phyloP scores from a whole-genome alignment of 2,329 filamentous ascomycete species.

The Ceratocystis albifundus region DNA sequence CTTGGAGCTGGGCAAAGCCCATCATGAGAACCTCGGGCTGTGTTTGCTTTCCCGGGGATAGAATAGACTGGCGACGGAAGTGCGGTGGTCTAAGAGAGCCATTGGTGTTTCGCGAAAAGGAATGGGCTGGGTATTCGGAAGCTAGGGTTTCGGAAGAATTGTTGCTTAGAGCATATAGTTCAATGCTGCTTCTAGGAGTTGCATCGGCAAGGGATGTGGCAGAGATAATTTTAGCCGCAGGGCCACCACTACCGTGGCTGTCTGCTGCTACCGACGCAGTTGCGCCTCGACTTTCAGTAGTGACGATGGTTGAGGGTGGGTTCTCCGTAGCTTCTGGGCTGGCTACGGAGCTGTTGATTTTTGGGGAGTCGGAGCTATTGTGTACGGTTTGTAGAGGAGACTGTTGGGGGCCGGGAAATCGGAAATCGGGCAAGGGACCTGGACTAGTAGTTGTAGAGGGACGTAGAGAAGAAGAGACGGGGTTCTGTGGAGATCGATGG shows the following conservation, averaged over 20 bases:
- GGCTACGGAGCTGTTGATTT: conserved; percentile 32
- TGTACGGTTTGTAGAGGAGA: conserved; percentile 33
- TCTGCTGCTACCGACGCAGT: conserved; percentile 36
- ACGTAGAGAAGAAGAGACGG: conserved; percentile 29
- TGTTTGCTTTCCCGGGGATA: conserved; percentile 32
- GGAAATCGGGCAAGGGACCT: conserved; percentile 44
- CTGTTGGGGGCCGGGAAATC: conserved; percentile 40
- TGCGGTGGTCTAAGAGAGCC: conserved; percentile 33
- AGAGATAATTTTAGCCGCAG: conserved; percentile 60
- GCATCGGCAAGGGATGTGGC: conserved; percentile 42
- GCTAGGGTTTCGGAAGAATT: conserved; percentile 86
- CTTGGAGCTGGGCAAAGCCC: conserved; percentile 91
- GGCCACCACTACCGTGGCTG: conserved; percentile 40
- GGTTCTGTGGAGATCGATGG: conserved; percentile 21
- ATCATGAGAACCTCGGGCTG: conserved; percentile 81
- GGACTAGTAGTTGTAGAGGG: conserved; percentile 30
- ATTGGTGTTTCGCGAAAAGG: conserved; percentile 25
- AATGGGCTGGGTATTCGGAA: conserved; percentile 68
- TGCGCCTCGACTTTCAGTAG: conserved; percentile 2
- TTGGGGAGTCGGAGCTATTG: conserved; percentile 27
- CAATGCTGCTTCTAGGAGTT: conserved; percentile 81
- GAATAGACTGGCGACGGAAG: conserved; percentile 37
- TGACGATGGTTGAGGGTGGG: conserved; percentile 2
- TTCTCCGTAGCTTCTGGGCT: not conserved
- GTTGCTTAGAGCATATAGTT: conserved; percentile 92